A percentile compares a stretch with the other conserved stretches of the same genome.
phyloP scores from a whole-genome alignment of 306 rosid species.

The Prunus campanulata region DNA sequence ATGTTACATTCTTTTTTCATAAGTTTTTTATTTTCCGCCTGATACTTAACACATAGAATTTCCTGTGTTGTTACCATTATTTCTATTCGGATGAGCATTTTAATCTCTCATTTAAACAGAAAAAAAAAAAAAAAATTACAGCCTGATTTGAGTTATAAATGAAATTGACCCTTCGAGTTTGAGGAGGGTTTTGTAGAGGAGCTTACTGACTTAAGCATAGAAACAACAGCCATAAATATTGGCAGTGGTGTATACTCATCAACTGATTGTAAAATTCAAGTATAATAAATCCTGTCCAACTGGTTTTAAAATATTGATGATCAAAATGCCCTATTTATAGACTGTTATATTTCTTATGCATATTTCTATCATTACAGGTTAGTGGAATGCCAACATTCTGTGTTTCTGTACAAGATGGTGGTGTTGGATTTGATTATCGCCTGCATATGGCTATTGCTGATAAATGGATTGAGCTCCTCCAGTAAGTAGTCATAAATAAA shows the following conservation, averaged over 20 bases:
- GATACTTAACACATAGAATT: neutral
- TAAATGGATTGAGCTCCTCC: slow-evolving; percentile 96
- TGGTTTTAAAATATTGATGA: neutral
- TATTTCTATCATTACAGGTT: slow-evolving; percentile 55
- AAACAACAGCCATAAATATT: neutral
- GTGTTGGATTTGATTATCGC: slow-evolving; percentile 93
- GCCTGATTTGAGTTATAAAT: neutral
- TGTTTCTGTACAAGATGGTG: slow-evolving; percentile 80
- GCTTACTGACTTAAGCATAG: neutral
- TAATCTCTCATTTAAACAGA: neutral
- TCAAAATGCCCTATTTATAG: slow-evolving; percentile 10
- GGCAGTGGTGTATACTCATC: neutral
- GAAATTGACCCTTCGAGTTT: neutral
- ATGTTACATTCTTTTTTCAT: neutral
- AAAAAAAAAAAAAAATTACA: neutral
- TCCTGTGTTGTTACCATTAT: neutral
- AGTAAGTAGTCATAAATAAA: slow-evolving; percentile 41
- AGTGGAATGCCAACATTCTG: slow-evolving; percentile 99
- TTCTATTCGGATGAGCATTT: neutral
- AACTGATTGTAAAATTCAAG: neutral
- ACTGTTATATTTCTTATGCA: neutral
- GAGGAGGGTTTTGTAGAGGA: neutral
- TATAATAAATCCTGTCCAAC: neutral
- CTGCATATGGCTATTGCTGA: slow-evolving; percentile 97
- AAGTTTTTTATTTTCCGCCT: neutral